These are phyloP conservation scores for Harringtonia aguacate DNA, from an alignment of 2,329 filamentous ascomycete species.

Conservation along the genomic window DNA sequence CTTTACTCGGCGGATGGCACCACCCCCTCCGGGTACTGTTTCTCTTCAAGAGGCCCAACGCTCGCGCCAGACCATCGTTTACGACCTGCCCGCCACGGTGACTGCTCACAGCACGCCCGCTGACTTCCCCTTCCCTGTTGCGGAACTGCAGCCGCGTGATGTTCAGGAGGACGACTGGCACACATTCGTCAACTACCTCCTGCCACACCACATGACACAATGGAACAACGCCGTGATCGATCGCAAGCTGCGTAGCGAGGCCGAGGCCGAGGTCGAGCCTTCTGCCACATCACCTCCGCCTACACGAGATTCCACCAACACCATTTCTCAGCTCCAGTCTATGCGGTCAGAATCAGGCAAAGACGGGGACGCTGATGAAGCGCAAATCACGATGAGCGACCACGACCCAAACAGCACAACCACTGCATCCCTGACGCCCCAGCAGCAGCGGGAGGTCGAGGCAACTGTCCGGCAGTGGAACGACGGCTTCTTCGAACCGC, in stretches of 20 bases:
- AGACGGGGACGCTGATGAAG: neutral
- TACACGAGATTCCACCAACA: constrained; percentile 9
- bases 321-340: neutral
- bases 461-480: constrained; percentile 44
- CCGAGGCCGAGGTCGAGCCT: constrained; percentile 8
- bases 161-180: constrained; percentile 44
- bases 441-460: constrained; percentile 17
- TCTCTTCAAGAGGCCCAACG: constrained; percentile 1
- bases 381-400: no score
- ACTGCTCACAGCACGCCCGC: constrained; percentile 24
- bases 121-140: constrained; percentile 30
- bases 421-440: neutral
- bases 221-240: constrained; percentile 37
- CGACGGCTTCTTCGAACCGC: constrained; percentile 40
- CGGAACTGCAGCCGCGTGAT: constrained; percentile 28
- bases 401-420: neutral
- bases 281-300: neutral
- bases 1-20: constrained; percentile 33
- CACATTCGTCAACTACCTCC: constrained; percentile 45
- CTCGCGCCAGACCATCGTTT: constrained; percentile 13
- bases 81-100: constrained; percentile 23
- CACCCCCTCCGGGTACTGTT: constrained; percentile 14
- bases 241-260: constrained; percentile 35
- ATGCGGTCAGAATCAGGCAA: neutral
- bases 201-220: constrained; percentile 34